phyloP scores from a whole-genome alignment of 177 flowering plant species.

The Vitis hybrid region DNA sequence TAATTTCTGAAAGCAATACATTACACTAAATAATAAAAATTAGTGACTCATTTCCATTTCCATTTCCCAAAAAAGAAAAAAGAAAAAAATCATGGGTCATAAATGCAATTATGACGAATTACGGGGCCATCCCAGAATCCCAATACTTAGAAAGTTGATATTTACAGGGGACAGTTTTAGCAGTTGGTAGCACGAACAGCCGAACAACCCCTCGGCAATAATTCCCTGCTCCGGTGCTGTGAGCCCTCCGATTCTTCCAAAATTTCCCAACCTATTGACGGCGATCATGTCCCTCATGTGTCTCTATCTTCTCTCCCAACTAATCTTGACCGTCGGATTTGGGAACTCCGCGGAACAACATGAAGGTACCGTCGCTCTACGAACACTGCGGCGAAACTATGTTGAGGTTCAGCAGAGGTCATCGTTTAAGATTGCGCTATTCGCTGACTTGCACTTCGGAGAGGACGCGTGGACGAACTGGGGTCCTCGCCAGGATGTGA shows the following conservation, averaged over 20 bases:
- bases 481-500: conserved; percentile 79
- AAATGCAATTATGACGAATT: no score
- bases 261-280: neutral
- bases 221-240: no score
- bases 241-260: neutral
- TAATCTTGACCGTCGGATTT: conserved; percentile 7
- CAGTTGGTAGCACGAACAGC: no score
- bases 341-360: neutral
- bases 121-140: no score
- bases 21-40: no score
- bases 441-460: conserved; percentile 90
- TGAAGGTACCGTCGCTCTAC: neutral
- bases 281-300: neutral
- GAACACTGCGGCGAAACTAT: conserved; percentile 13
- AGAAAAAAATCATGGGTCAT: no score
- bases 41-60: no score
- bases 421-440: conserved; percentile 65
- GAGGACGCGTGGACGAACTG: conserved; percentile 85
- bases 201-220: neutral
- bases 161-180: no score
- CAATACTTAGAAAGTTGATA: no score
- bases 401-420: conserved; percentile 30
- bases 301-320: neutral
- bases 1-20: no score
- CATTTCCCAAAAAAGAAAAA: no score